phyloP scores from a whole-genome alignment of 305 asterid species.

The Petunia hybrid region DNA sequence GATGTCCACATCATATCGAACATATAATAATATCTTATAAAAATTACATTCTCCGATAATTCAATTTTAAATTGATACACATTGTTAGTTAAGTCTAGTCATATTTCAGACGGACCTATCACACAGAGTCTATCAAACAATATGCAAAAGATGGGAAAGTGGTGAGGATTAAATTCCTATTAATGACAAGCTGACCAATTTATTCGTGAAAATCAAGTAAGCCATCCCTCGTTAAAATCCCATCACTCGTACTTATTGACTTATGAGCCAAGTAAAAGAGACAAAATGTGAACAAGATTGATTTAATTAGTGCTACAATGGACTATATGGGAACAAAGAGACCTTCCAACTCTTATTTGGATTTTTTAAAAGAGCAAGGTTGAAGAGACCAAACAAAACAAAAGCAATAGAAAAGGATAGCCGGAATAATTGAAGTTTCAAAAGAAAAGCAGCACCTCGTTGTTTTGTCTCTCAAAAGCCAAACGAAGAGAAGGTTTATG shows the following conservation, averaged over 20 bases:
- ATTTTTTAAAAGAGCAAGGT: no score
- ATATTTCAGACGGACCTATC: neutral
- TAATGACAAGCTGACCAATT: neutral
- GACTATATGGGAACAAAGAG: conserved; percentile 9
- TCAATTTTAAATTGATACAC: neutral
- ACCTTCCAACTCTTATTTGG: neutral
- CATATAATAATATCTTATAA: no score
- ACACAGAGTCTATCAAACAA: neutral
- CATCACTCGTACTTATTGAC: neutral
- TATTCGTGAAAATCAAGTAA: conserved; percentile 17
- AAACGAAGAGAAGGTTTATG: conserved; percentile 42
- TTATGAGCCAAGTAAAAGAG: conserved; percentile 8
- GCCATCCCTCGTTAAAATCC: conserved; percentile 1
- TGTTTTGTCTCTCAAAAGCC: conserved; percentile 66
- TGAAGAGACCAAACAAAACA: conserved; percentile 8
- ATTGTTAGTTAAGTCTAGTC: neutral
- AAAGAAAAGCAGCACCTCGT: conserved; percentile 44
- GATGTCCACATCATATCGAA: neutral
- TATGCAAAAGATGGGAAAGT: neutral
- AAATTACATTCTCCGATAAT: neutral
- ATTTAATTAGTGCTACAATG: neutral
- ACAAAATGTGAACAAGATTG: conserved; percentile 14
- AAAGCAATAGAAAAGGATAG: conserved; percentile 6
- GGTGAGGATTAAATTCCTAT: neutral
- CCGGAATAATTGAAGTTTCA: conserved; percentile 32